Conservation (phyloP, 352 stramenopile genomes). For the Plasmopara muralis region DNA sequence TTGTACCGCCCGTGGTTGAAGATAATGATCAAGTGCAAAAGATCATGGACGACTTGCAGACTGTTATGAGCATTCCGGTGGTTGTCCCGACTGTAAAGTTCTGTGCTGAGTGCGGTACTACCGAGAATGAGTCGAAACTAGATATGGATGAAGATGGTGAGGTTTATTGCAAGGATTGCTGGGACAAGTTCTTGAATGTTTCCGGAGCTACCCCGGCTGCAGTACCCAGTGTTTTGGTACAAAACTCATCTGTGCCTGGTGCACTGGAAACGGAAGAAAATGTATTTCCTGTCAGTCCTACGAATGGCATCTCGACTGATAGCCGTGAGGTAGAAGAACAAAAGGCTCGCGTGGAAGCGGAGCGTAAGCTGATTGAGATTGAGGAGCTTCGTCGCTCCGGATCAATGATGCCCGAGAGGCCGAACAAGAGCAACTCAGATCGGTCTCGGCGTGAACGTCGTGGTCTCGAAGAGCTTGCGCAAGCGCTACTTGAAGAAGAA, state of each 20-base stretch:
- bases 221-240: neutral
- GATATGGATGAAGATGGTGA: slow-evolving; percentile 77
- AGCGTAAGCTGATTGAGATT: slow-evolving; percentile 77
- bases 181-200: slow-evolving; percentile 73
- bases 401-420: slow-evolving; percentile 56
- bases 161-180: slow-evolving; percentile 86
- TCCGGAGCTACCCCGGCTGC: slow-evolving; percentile 25
- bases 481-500: slow-evolving; percentile 72
- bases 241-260: slow-evolving; percentile 2
- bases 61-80: slow-evolving; percentile 75
- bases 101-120: slow-evolving; percentile 71
- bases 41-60: slow-evolving; percentile 71
- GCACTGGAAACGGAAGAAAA: slow-evolving; percentile 22
- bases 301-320: slow-evolving; percentile 34
- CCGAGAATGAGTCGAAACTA: slow-evolving; percentile 68
- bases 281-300: slow-evolving; percentile 17
- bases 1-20: slow-evolving; percentile 50
- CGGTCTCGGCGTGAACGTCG: slow-evolving; percentile 62
- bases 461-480: slow-evolving; percentile 73
- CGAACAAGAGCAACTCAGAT: slow-evolving; percentile 50
- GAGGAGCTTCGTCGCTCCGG: slow-evolving; percentile 65
- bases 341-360: slow-evolving; percentile 67
- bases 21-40: slow-evolving; percentile 59
- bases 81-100: slow-evolving; percentile 70
- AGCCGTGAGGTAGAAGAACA: slow-evolving; percentile 65